Base-by-base conservation (phyloP, 2,329 filamentous ascomycete species). In the Tolypocladium endophyticum region DNA sequence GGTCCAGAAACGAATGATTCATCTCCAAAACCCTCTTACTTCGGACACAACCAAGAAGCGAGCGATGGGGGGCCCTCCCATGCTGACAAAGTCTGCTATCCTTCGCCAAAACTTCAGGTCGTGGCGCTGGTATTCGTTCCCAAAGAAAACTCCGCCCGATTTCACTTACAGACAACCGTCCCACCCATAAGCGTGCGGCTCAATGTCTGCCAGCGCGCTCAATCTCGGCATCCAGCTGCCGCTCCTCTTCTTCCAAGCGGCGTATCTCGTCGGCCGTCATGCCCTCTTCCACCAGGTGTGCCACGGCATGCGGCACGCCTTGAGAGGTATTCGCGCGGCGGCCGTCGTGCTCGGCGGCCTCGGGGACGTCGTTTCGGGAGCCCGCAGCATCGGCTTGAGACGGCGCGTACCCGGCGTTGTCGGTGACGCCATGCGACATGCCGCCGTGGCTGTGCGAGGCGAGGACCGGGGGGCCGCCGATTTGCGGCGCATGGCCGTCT, bases 201-300 rank as follows among this genome's bases (percentile, higher is more conserved):
- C n/a, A 68, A 47, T 68, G 63, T 58, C 66, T 68, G 47, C 64
- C 75, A 4, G 74, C 76, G 58, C 76, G 74, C 68, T 80, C 79
- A 65, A 85, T 85, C 36, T 80, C 83, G 18, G 74, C 79, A 59
- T 85, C 83, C 41, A 86, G 72, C 61, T 80, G 76, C 61, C 79
- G 69, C 70, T 86, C 83, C 66, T 85, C 82, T 62, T 84, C 82
- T 65, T 83, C 81, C 50, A 85, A 64, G 63, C 79, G 69, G 57
- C 77, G 73, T 55, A 85, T 81, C 67, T 85, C 81, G 0, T 80
- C 81, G 11, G 74, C 73, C 55, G 82, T 84, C 82, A 85, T 85
- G 56, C 81, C 79, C n/a, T 84, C 81, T 65, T 85, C 82, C 5
- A 84, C 78, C 39, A 85, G 69, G 61, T 83, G 81, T 23, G 78